Evolutionary conservation across 306 rosid genomes (phyloP), one percentile per base, ranked within the genome.

Genomic region (Acmispon strigosus): DNA sequence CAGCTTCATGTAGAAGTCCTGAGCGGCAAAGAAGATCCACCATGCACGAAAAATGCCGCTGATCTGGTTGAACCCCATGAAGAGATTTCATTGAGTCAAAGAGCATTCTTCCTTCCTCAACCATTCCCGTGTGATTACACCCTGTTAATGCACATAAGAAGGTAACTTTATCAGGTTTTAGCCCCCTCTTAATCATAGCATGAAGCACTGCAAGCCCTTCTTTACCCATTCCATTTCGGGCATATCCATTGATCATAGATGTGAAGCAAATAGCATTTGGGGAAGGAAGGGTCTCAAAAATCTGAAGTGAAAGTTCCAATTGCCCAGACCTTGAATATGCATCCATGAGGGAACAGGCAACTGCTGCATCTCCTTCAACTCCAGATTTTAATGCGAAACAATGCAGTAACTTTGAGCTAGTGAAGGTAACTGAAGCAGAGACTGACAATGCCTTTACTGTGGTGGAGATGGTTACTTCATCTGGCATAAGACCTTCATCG

Each of bases 11-110:
- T 29, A 90, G 55, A 58, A 86, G 82, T 70, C 96, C 97, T 0
- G 86, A 86, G 0, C 96, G 89, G 80, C 96, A 90, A 67, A 89
- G 75, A 43, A 89, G 94, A 89, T 90, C 97, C 51, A 90, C 82
- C 88, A 89, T 84, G 67, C 96, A 90, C 8, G 98, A 87, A 84
- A 83, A 84, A 72, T 87, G 98, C 65, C 76, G 82, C 57, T 83
- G 72, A 69, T 83, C 88, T 9, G 95, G 96, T 41, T 66, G 45
- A 55, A 94, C 67, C 56, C 81, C 85, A 50, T 82, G 64, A 32
- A 54, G 72, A 13, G 76, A 78, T 80, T 80, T 68, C 97, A 94
- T 87, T 9, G 84, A 75, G 37, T 90, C 81, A 47, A 90, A 86
- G 29, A 94, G 37, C 17, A 70, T 15, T 74, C 81, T 87, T 73